These are phyloP conservation scores for Chalciporus piperatus DNA, from an alignment of 768 basidiomycete genomes.

Conservation along the genomic window DNA sequence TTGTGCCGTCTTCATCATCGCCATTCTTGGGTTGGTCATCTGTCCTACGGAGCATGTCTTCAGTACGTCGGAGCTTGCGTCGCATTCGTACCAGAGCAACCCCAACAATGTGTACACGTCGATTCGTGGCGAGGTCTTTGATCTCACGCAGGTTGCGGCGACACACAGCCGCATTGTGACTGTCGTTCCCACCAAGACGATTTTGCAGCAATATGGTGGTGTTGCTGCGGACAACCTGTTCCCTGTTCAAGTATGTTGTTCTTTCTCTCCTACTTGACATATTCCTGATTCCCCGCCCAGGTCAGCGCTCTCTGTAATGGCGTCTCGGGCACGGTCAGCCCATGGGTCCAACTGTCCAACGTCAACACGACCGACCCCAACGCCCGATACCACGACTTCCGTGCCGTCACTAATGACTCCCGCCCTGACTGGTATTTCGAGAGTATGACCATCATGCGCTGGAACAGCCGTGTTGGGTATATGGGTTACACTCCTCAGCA, in stretches of 20 bases:
- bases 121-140: constrained; percentile 94
- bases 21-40: constrained; percentile 80
- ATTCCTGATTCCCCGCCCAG: constrained; percentile 33
- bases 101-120: constrained; percentile 78
- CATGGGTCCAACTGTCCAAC: constrained; percentile 76
- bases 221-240: constrained; percentile 71
- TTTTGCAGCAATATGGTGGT: constrained; percentile 86
- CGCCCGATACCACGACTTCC: constrained; percentile 93
- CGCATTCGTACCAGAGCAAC: constrained; percentile 58
- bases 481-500: constrained; percentile 78
- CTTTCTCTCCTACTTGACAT: background rate
- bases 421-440: constrained; percentile 99
- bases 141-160: constrained; percentile 64
- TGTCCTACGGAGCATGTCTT: constrained; percentile 95
- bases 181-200: constrained; percentile 70
- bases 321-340: constrained; percentile 72
- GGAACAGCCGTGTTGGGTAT: constrained; percentile 84
- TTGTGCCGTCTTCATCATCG: constrained; percentile 91
- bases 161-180: constrained; percentile 66
- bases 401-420: constrained; percentile 80
- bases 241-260: constrained; percentile 78
- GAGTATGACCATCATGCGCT: constrained; percentile 90
- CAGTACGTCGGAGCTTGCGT: constrained; percentile 69
- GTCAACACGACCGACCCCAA: constrained; percentile 75
- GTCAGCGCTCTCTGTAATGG: constrained; percentile 94